These are phyloP conservation scores for Spatholobus suberectus DNA, from an alignment of 306 rosid genomes.

Conservation along the genomic window DNA sequence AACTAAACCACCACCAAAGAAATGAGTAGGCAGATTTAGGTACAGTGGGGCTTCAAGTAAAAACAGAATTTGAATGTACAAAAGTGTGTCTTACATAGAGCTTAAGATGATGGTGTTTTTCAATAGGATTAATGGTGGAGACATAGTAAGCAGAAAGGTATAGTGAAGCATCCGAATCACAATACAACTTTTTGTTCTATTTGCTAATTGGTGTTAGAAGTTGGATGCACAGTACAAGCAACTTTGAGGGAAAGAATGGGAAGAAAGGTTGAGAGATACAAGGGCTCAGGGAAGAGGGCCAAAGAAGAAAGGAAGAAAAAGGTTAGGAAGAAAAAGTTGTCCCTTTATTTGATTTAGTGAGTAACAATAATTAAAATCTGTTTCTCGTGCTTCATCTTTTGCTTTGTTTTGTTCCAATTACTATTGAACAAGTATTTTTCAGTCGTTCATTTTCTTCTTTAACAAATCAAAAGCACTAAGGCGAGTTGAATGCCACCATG, in stretches of 20 bases:
- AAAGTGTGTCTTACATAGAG: neutral
- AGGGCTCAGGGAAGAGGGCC: neutral
- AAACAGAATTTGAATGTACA: neutral
- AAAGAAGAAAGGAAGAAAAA: neutral
- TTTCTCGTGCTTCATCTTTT: neutral
- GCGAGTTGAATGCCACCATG: neutral
- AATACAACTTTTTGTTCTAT: neutral
- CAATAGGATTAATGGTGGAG: neutral
- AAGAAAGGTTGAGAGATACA: neutral
- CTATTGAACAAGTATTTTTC: neutral
- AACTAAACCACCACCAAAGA: neutral
- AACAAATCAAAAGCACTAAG: constrained; percentile 8
- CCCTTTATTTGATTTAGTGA: neutral
- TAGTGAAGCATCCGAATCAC: neutral
- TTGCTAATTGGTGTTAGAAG: neutral
- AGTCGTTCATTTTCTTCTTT: no score
- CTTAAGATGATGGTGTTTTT: neutral
- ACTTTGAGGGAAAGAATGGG: neutral
- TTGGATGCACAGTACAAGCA: neutral
- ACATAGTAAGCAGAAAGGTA: neutral
- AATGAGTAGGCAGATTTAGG: neutral
- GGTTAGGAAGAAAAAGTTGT: neutral
- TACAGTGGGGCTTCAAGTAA: neutral
- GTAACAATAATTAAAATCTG: neutral
- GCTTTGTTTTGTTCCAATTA: neutral